Evolutionary conservation across 2,329 filamentous ascomycete genomes (phyloP), one percentile per base, ranked within the genome.

Genomic region (Diplodia intermedia): DNA sequence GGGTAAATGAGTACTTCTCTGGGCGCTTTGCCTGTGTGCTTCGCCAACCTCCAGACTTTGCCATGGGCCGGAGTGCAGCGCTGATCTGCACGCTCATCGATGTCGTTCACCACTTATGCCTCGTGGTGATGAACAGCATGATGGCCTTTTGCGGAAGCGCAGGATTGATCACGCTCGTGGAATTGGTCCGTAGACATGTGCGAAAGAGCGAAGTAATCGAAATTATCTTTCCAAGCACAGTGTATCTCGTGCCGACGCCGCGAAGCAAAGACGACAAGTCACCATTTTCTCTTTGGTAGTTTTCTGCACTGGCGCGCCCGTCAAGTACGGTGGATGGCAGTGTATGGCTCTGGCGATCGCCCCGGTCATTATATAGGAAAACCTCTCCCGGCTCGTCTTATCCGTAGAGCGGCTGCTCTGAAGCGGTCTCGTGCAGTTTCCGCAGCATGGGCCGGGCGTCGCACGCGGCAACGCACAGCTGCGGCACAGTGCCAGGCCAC

Each of bases 101-200:
- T 11, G 2, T 20, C n/a, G n/a, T 20, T 47, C 18, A 47, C 11
- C 43, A 47, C 7, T 36, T 36, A n/a, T 20, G 8, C 43, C 18
- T 47, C 18, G 1, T 47, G 15, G 8, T 20, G 43, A 20, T 47
- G 43, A 20, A 11, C 9, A 8, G 2, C 18, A 47, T 47, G 1
- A 11, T 47, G 3, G 20, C 8, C 8, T 36, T 47, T 47, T 3
- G n/a, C 1, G 0, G 18, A 8, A 3, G n/a, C 18, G 7, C 1
- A 4, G 43, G 18, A 1, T n/a, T 20, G 0, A n/a, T 8, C 18
- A 36, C 5, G 43, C 20, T 1, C 1, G 1, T 2, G 8, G 3
- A 4, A 8, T n/a, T 47, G 18, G 7, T 9, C 0, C 8, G 6
- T 11, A 47, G 33, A 36, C 33, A 36, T 47, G 1, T 3, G 20